Evolutionary conservation across 2,329 filamentous ascomycete genomes (phyloP).

Genomic region (Arthroderma sp.): DNA sequence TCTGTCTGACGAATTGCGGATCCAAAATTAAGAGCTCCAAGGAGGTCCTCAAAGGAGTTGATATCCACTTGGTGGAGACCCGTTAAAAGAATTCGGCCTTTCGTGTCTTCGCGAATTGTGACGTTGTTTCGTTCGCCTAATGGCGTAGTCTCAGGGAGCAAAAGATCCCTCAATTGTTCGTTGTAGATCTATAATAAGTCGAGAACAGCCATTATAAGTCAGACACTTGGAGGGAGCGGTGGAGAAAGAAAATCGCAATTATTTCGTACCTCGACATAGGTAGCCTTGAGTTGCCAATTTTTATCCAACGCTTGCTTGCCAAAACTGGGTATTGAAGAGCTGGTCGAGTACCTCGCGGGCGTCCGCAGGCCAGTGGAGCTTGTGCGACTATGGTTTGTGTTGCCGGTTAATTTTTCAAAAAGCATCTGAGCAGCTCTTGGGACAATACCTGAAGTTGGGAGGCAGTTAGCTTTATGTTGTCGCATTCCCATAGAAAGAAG

Average conservation of each 20-base stretch:
- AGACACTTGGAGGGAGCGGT: not conserved
- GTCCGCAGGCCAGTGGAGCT: constrained; percentile 67
- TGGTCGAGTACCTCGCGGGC: constrained; percentile 60
- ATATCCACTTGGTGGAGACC: constrained; percentile 79
- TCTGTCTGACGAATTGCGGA: constrained; percentile 93
- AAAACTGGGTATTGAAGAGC: constrained; percentile 32
- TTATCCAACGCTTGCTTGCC: constrained; percentile 45
- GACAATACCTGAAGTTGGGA: constrained; percentile 61
- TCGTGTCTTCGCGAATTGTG: constrained; percentile 86
- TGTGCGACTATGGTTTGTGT: constrained; percentile 40
- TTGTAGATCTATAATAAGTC: constrained; percentile 66
- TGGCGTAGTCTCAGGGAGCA: constrained; percentile 63
- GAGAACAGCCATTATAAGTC: not conserved
- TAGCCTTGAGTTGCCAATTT: constrained; percentile 83
- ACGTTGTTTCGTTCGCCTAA: constrained; percentile 60
- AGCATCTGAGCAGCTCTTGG: constrained; percentile 75
- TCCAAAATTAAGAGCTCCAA: constrained; percentile 80
- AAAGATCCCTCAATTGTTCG: constrained; percentile 80
- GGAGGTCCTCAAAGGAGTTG: constrained; percentile 80
- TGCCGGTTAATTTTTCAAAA: constrained; percentile 53
- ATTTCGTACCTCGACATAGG: constrained; percentile 57
- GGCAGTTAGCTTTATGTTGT: not conserved
- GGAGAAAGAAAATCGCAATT: not conserved
- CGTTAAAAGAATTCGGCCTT: constrained; percentile 86
- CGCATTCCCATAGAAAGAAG: not conserved